Evolutionary conservation across 2,329 filamentous ascomycete species (phyloP).

Genomic region (Colletotrichum sp.): DNA sequence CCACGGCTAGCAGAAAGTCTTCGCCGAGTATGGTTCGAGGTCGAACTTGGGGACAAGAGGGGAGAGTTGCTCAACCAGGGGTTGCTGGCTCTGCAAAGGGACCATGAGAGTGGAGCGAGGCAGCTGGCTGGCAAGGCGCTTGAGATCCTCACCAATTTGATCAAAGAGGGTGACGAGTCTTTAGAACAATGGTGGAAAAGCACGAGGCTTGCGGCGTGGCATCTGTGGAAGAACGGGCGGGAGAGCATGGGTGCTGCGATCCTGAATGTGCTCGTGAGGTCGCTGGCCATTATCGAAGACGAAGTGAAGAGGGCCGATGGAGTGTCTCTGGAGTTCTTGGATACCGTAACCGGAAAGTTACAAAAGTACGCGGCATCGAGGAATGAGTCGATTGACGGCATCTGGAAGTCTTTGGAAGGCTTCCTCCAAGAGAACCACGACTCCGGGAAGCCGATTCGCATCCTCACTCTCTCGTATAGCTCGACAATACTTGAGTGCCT

Average conservation of each 20-base stretch:
- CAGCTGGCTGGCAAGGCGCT: constrained; percentile 62
- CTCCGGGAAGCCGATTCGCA: constrained; percentile 37
- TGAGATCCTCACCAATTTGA: constrained; percentile 49
- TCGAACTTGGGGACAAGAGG: constrained; percentile 50
- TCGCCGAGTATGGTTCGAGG: constrained; percentile 62
- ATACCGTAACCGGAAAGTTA: constrained; percentile 15
- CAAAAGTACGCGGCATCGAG: constrained; percentile 22
- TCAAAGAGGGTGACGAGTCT: constrained; percentile 26
- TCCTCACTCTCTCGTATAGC: constrained; percentile 67
- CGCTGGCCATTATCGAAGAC: constrained; percentile 44
- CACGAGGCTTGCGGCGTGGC: constrained; percentile 62
- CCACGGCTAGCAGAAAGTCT: constrained; percentile 63
- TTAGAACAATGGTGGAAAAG: constrained; percentile 58
- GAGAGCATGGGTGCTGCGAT: constrained; percentile 70
- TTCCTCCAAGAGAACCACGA: constrained; percentile 31
- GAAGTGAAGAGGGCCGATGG: constrained; percentile 28
- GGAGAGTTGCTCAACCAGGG: constrained; percentile 49
- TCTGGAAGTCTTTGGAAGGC: constrained; percentile 37
- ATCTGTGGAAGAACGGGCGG: constrained; percentile 68
- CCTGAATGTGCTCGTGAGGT: constrained; percentile 50
- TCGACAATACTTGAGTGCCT: constrained; percentile 62
- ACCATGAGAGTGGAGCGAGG: constrained; percentile 63
- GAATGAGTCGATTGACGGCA: constrained; percentile 29
- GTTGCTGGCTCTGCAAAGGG: constrained; percentile 52
- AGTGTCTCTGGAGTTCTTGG: constrained; percentile 15